Percentiles rank a stretch among this genome's conserved stretches.
phyloP scores from a whole-genome alignment of 192 early-diverging fungal genomes.

The Pilaira anomala region DNA sequence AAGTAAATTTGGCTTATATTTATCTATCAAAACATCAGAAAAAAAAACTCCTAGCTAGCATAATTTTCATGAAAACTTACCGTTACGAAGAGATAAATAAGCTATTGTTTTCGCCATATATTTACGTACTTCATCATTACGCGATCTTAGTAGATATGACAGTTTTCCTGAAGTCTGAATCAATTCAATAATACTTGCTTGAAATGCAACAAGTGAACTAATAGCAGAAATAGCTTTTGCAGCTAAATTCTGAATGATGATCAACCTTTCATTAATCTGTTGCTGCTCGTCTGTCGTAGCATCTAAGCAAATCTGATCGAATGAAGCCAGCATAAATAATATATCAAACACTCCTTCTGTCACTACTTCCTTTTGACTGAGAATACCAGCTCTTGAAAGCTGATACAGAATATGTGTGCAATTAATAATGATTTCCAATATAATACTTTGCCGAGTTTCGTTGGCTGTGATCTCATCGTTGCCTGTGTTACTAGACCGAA shows the following conservation, averaged over 20 bases:
- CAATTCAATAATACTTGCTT: constrained; percentile 49
- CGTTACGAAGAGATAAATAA: constrained; percentile 53
- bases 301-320: not conserved
- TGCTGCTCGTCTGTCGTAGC: not conserved
- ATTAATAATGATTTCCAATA: constrained; percentile 12
- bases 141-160: constrained; percentile 39
- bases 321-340: not conserved
- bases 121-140: constrained; percentile 45
- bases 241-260: constrained; percentile 10
- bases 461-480: not conserved
- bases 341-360: constrained; percentile 6
- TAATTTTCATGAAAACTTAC: constrained; percentile 33
- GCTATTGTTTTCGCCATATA: constrained; percentile 58
- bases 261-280: not conserved
- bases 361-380: constrained; percentile 14
- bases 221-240: constrained; percentile 7
- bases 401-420: constrained; percentile 18
- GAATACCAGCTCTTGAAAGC: constrained; percentile 13
- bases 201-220: constrained; percentile 36
- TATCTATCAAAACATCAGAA: constrained; percentile 25
- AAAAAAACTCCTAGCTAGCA: not conserved
- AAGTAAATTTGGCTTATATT: constrained; percentile 38
- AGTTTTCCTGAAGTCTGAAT: constrained; percentile 37
- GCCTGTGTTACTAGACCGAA: not conserved
- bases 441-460: not conserved